phyloP scores from a whole-genome alignment of 495 filamentous ascomycete genomes.

The Poronia punctata region DNA sequence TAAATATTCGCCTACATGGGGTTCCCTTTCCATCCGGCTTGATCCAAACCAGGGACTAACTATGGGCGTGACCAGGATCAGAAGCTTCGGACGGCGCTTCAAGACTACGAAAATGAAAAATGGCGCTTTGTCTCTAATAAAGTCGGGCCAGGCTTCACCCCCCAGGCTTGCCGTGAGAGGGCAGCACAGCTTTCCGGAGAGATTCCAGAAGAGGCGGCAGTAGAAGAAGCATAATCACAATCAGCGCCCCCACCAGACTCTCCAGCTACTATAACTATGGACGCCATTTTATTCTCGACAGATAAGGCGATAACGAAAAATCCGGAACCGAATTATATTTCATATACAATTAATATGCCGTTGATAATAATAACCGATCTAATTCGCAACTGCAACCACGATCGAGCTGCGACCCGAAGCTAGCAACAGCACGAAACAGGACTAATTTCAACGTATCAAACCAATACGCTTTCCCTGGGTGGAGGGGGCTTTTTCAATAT shows the following conservation, averaged over 20 bases:
- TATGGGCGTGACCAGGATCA: conserved; percentile 50
- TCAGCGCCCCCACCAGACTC: conserved; percentile 46
- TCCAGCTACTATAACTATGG: conserved; percentile 46
- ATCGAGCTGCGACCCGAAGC: neutral
- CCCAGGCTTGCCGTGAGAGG: conserved; percentile 76
- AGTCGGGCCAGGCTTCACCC: conserved; percentile 77
- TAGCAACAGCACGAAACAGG: neutral
- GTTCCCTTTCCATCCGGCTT: conserved; percentile 6
- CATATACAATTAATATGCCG: neutral
- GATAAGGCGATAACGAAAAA: conserved; percentile 24
- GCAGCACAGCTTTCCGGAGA: conserved; percentile 50
- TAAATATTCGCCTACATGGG: no score
- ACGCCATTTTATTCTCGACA: conserved; percentile 40
- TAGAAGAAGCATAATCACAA: conserved; percentile 45
- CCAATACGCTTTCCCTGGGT: no score
- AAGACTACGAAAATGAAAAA: conserved; percentile 83
- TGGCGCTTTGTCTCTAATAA: conserved; percentile 85
- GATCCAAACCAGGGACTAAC: neutral
- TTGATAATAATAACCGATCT: neutral
- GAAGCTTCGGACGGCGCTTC: conserved; percentile 68
- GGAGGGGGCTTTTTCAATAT: no score
- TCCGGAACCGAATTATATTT: conserved; percentile 2
- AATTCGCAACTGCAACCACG: conserved; percentile 4
- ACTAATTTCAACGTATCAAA: no score
- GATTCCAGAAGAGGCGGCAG: conserved; percentile 19